Evolutionary conservation across 2,329 filamentous ascomycete genomes (phyloP).

Genomic region (Elsinoe fawcettii): DNA sequence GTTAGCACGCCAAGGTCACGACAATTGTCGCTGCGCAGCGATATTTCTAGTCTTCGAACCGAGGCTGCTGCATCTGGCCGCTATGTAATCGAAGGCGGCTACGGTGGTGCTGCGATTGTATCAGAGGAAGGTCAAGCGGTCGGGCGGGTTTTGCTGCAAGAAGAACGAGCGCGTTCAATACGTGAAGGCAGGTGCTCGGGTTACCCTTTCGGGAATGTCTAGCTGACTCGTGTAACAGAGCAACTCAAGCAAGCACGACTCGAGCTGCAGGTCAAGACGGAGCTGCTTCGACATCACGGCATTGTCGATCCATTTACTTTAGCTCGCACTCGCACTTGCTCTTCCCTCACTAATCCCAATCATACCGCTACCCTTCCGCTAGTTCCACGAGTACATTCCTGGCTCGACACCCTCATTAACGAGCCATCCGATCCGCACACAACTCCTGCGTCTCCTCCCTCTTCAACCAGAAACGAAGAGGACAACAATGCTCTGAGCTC

Average conservation of each 20-base stretch:
- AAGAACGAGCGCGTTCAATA: not conserved
- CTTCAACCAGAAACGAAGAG: not conserved
- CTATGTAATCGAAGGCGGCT: not conserved
- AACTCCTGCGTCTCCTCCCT: not conserved
- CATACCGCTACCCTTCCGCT: not conserved
- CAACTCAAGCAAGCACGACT: not conserved
- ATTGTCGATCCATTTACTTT: constrained; percentile 3
- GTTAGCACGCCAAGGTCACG: not conserved
- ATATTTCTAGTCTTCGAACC: not conserved
- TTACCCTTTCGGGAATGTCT: not conserved
- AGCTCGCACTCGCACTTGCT: not conserved
- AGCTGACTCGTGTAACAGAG: constrained; percentile 8
- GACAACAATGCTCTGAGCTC: not conserved
- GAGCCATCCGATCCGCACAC: not conserved
- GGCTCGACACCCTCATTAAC: not conserved
- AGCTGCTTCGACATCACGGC: not conserved
- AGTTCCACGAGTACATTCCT: not conserved
- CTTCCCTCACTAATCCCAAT: not conserved
- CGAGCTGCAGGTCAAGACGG: not conserved
- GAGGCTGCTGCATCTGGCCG: not conserved
- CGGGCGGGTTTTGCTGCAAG: not conserved
- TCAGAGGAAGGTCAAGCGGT: not conserved
- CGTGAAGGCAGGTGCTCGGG: not conserved
- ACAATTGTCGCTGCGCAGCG: not conserved
- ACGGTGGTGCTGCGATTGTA: not conserved